Percentiles rank a stretch among this genome's conserved stretches.
Conservation (phyloP, 1,139 yeast genomes). For the Nakaseomyces nivariensis region DNA sequence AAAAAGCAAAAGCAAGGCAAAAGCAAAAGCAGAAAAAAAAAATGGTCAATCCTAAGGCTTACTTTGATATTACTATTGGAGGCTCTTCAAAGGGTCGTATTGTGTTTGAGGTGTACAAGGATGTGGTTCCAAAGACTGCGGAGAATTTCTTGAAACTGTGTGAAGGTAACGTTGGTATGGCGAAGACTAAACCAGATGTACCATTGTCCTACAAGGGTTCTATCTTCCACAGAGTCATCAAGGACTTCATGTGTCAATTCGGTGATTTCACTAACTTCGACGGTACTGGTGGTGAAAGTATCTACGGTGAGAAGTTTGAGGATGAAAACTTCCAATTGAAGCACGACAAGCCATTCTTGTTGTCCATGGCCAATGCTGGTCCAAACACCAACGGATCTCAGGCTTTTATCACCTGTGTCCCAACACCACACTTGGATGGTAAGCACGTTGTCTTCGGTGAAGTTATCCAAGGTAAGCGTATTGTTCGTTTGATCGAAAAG, state of each 20-base stretch:
- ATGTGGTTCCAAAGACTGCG: conserved; percentile 83
- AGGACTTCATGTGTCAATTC: conserved; percentile 89
- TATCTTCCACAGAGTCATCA: conserved; percentile 84
- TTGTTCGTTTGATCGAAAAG: conserved; percentile 70
- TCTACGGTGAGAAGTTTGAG: conserved; percentile 90
- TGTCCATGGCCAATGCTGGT: conserved; percentile 96
- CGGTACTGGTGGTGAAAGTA: conserved; percentile 93
- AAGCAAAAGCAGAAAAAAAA: neutral
- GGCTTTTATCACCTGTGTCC: conserved; percentile 80
- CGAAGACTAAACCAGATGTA: conserved; percentile 43
- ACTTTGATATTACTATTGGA: conserved; percentile 64
- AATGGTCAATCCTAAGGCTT: conserved; percentile 42
- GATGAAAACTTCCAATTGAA: conserved; percentile 75
- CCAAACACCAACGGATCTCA: conserved; percentile 94
- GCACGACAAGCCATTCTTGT: conserved; percentile 77
- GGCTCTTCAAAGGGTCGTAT: conserved; percentile 59
- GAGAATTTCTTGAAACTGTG: conserved; percentile 87
- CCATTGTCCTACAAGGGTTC: conserved; percentile 72
- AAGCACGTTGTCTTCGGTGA: conserved; percentile 96
- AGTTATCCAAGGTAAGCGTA: conserved; percentile 70
- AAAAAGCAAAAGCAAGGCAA: neutral
- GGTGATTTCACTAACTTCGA: conserved; percentile 88
- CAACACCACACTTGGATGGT: conserved; percentile 79
- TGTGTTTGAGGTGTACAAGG: conserved; percentile 65
- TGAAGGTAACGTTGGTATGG: conserved; percentile 78